These are phyloP conservation scores for Aspergillus sp. DNA, from an alignment of 2,329 filamentous ascomycete species.

Conservation along the genomic window DNA sequence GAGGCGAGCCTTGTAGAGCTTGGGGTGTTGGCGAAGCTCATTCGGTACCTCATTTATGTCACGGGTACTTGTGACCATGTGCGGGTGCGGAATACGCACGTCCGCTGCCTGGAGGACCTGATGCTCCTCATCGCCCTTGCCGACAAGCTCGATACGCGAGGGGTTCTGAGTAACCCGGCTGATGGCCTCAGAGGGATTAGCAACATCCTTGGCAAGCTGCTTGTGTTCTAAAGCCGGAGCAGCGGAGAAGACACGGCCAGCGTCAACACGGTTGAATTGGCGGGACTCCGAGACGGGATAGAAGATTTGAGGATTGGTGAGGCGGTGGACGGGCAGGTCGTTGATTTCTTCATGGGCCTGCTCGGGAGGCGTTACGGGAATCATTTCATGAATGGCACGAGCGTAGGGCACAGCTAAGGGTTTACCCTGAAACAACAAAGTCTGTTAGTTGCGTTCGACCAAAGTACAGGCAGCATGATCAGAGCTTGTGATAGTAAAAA, in stretches of 20 bases:
- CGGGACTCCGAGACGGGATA: slow-evolving; percentile 65
- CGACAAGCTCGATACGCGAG: slow-evolving; percentile 43
- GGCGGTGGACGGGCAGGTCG: slow-evolving; percentile 62
- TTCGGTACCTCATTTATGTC: slow-evolving; percentile 43
- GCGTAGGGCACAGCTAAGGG: slow-evolving; percentile 74
- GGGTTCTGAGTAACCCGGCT: slow-evolving; percentile 32
- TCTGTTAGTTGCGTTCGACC: not conserved
- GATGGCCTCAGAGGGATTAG: slow-evolving; percentile 38
- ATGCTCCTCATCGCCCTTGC: slow-evolving; percentile 46
- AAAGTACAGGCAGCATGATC: not conserved
- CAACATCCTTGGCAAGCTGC: slow-evolving; percentile 25
- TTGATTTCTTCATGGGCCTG: slow-evolving; percentile 63
- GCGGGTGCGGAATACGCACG: slow-evolving; percentile 64
- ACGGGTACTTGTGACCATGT: slow-evolving; percentile 55
- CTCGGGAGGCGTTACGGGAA: slow-evolving; percentile 63
- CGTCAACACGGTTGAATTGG: slow-evolving; percentile 66
- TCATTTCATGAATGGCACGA: slow-evolving; percentile 74
- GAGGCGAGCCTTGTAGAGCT: slow-evolving; percentile 49
- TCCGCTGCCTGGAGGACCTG: slow-evolving; percentile 63
- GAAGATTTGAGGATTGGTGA: slow-evolving; percentile 60
- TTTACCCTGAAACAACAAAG: slow-evolving; percentile 58
- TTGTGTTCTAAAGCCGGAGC: slow-evolving; percentile 41
- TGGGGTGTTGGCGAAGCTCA: slow-evolving; percentile 34
- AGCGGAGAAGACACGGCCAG: slow-evolving; percentile 60
- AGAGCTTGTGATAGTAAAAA: not conserved